Conservation (phyloP, 2,329 filamentous ascomycete genomes). For the Coniosporium tulheliwenetii region DNA sequence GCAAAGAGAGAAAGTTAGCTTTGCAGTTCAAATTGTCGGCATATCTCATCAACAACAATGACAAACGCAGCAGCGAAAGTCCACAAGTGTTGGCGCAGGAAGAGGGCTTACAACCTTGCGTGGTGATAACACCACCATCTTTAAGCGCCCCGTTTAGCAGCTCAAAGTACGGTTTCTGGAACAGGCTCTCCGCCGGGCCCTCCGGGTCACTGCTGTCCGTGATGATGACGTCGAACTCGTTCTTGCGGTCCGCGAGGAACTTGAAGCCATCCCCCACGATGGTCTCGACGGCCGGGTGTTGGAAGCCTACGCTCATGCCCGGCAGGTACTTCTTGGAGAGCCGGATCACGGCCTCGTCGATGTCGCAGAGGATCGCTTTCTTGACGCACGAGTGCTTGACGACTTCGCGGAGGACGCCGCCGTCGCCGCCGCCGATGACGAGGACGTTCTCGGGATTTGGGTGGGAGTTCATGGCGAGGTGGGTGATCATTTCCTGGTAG, state of each 20-base stretch:
- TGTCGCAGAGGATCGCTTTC: constrained; percentile 93
- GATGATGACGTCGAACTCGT: constrained; percentile 98
- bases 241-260: constrained; percentile 92
- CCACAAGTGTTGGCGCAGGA: constrained; percentile 13
- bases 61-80: constrained; percentile 3
- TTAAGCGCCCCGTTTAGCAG: constrained; percentile 78
- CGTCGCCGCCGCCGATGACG: constrained; percentile 94
- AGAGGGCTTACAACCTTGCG: constrained; percentile 97
- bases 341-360: constrained; percentile 96
- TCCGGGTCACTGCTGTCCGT: constrained; percentile 97
- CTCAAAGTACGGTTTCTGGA: constrained; percentile 98
- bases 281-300: constrained; percentile 83
- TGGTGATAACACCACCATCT: constrained; percentile 95
- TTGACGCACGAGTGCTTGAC: constrained; percentile 98
- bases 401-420: constrained; percentile 92
- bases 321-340: constrained; percentile 97
- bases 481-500: constrained; percentile 99
- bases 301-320: constrained; percentile 81
- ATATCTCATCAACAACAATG: no score
- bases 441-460: constrained; percentile 96
- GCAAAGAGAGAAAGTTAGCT: constrained; percentile 4
- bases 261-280: constrained; percentile 97
- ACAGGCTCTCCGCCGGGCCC: constrained; percentile 86
- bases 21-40: no score
- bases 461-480: constrained; percentile 96